These are phyloP conservation scores for Verticillium alfalfae DNA, from an alignment of 2,329 filamentous ascomycete genomes.

Conservation along the genomic window DNA sequence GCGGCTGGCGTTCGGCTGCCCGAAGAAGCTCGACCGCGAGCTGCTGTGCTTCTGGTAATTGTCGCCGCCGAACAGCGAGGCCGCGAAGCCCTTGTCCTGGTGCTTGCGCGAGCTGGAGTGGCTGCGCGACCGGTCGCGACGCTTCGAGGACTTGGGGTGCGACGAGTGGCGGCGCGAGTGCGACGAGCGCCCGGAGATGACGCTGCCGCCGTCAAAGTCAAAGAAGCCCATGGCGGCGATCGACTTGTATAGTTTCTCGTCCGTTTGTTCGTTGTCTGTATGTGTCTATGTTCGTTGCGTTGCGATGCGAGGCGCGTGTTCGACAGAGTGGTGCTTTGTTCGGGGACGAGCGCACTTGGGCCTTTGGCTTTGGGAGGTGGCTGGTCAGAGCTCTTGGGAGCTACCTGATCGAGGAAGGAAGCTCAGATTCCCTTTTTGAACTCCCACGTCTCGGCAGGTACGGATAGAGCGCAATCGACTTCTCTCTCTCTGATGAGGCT, in stretches of 20 bases:
- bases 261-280: neutral
- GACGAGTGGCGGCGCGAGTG: slow-evolving; percentile 12
- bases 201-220: slow-evolving; percentile 10
- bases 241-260: neutral
- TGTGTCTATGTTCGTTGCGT: too few relatives aligned
- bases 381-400: neutral
- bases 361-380: neutral
- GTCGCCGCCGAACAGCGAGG: slow-evolving; percentile 36
- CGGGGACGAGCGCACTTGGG: too few relatives aligned
- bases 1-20: slow-evolving; percentile 35
- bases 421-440: neutral
- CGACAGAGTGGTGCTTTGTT: too few relatives aligned
- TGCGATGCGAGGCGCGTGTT: too few relatives aligned
- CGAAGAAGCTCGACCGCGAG: slow-evolving; percentile 41
- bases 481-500: neutral
- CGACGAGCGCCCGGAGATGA: slow-evolving; percentile 10
- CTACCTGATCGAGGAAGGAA: neutral
- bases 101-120: slow-evolving; percentile 26
- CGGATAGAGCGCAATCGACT: neutral
- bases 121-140: slow-evolving; percentile 32
- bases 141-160: slow-evolving; percentile 20
- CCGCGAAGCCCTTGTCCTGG: slow-evolving; percentile 28
- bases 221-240: slow-evolving; percentile 10
- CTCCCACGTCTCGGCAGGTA: neutral
- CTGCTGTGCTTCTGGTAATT: slow-evolving; percentile 31